phyloP scores from a whole-genome alignment of 805 yeast genomes.

The Pichia thaimueangensis region DNA sequence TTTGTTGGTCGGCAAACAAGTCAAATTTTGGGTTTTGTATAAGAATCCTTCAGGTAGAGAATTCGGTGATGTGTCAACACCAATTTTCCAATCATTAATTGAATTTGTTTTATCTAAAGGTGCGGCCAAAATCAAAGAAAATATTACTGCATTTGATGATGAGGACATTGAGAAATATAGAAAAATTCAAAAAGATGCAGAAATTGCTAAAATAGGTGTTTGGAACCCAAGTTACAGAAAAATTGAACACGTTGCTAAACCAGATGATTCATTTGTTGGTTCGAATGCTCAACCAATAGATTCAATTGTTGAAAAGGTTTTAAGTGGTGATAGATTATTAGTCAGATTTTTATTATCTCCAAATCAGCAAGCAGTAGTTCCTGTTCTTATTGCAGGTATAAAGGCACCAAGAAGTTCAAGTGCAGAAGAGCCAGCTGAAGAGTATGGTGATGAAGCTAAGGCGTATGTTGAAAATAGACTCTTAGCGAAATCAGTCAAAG shows the following conservation, averaged over 20 bases:
- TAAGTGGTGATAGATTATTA: constrained; percentile 73
- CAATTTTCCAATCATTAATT: constrained; percentile 53
- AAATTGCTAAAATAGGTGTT: constrained; percentile 43
- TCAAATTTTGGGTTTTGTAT: constrained; percentile 53
- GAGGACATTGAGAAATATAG: constrained; percentile 38
- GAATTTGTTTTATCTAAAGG: constrained; percentile 54
- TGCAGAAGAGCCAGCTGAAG: constrained; percentile 39
- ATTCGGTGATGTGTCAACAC: constrained; percentile 66
- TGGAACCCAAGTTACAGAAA: constrained; percentile 38
- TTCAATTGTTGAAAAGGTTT: constrained; percentile 67
- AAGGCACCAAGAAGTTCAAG: constrained; percentile 64
- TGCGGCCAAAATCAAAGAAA: constrained; percentile 54
- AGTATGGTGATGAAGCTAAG: constrained; percentile 62
- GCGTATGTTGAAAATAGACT: constrained; percentile 57
- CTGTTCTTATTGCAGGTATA: constrained; percentile 67
- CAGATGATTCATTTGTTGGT: constrained; percentile 28
- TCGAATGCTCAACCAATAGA: constrained; percentile 37
- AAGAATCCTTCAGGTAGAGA: constrained; percentile 51
- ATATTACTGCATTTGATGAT: constrained; percentile 30
- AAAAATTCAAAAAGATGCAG: constrained; percentile 45
- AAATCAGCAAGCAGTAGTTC: constrained; percentile 49
- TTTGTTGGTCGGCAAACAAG: constrained; percentile 56
- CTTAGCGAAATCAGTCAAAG: constrained; percentile 53
- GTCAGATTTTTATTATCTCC: constrained; percentile 41
- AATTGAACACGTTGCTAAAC: constrained; percentile 21